Evolutionary conservation across 345 rosid species (phyloP).

Genomic region (Kandelia obovata): DNA sequence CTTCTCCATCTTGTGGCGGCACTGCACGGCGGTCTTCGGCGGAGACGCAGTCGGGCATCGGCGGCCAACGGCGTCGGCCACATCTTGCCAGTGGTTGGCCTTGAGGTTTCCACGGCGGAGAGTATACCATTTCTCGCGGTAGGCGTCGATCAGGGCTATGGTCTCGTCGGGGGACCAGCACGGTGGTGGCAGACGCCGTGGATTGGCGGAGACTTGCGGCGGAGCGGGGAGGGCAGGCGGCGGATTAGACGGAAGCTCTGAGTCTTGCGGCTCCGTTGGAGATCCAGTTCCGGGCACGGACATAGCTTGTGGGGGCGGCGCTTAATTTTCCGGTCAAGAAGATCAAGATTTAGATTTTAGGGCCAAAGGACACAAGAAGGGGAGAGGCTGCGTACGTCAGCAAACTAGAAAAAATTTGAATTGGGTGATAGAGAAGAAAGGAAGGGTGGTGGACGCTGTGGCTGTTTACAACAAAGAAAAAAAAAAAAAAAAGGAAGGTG

Average conservation of each 20-base stretch:
- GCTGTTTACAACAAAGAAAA: neutral
- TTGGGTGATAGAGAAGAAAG: neutral
- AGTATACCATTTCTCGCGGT: slow-evolving; percentile 83
- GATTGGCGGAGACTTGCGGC: slow-evolving; percentile 23
- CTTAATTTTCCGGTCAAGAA: neutral
- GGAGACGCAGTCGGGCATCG: slow-evolving; percentile 63
- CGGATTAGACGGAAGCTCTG: neutral
- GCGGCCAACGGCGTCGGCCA: slow-evolving; percentile 58
- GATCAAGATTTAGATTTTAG: neutral
- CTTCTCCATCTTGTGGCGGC: slow-evolving; percentile 99
- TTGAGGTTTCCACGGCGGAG: slow-evolving; percentile 91
- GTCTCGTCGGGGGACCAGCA: slow-evolving; percentile 96
- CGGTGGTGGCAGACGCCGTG: slow-evolving; percentile 90
- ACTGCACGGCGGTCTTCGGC: slow-evolving; percentile 81
- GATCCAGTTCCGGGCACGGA: slow-evolving; percentile 12
- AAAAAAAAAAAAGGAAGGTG: neutral
- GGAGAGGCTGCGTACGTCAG: neutral
- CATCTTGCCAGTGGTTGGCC: slow-evolving; percentile 94
- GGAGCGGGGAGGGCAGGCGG: slow-evolving; percentile 14
- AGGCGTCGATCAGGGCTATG: slow-evolving; percentile 66
- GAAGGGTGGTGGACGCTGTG: slow-evolving; percentile 1
- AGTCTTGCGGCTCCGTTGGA: slow-evolving; percentile 5
- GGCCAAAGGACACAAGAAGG: neutral
- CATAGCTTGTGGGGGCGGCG: slow-evolving; percentile 5
- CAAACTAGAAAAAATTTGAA: neutral